phyloP scores from a whole-genome alignment of 2,329 filamentous ascomycete species.

The Cadophora malorum region DNA sequence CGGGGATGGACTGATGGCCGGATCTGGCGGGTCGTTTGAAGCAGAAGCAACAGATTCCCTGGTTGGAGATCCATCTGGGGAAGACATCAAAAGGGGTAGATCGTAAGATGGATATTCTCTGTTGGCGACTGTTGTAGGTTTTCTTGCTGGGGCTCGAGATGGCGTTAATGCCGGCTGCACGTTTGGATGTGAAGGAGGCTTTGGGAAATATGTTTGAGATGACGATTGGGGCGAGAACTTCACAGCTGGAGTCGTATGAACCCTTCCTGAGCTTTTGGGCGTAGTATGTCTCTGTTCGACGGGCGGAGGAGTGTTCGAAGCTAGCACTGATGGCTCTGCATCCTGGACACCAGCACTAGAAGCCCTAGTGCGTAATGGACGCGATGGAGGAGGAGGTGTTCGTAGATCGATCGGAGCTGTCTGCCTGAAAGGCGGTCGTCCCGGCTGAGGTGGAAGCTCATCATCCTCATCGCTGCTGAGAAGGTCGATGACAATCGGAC shows the following conservation, averaged over 20 bases:
- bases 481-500: background rate
- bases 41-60: background rate
- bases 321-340: background rate
- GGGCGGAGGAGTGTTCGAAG: background rate
- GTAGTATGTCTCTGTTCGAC: background rate
- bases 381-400: background rate
- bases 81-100: background rate
- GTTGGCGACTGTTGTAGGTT: background rate
- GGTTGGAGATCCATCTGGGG: background rate
- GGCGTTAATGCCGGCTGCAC: background rate
- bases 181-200: background rate
- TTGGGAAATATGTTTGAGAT: background rate
- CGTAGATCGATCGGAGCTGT: background rate
- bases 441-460: background rate
- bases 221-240: background rate
- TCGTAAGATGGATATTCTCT: background rate
- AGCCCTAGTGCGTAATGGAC: background rate
- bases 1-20: background rate
- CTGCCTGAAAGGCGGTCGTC: background rate
- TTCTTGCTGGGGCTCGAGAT: background rate
- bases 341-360: background rate
- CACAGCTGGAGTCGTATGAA: background rate
- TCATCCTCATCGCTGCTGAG: slow-evolving; percentile 11
- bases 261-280: background rate
- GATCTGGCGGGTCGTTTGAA: background rate